A percentile compares a stretch with the other conserved stretches of the same genome.
phyloP scores from a whole-genome alignment of 441 rosid species.

The Lagerstroemia fauriei region DNA sequence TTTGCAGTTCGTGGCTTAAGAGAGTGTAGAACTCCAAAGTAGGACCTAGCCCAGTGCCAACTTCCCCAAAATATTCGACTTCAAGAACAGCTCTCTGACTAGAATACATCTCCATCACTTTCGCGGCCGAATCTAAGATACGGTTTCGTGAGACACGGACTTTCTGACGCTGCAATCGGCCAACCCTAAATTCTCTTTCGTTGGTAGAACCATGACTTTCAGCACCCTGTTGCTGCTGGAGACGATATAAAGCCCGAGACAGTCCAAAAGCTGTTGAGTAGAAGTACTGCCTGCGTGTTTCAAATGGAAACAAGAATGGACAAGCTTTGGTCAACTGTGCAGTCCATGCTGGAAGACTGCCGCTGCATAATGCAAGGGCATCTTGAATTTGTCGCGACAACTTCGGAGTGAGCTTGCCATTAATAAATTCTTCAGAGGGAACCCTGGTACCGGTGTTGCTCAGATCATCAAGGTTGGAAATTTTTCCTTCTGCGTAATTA shows the following conservation, averaged over 20 bases:
- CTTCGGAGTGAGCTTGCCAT: conserved; percentile 93
- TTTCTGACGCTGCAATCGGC: conserved; percentile 96
- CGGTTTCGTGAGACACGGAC: conserved; percentile 98
- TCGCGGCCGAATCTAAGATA: conserved; percentile 96
- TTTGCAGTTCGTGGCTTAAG: conserved; percentile 92
- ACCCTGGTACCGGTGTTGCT: conserved; percentile 57
- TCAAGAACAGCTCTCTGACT: conserved; percentile 98
- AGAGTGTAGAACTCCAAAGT: conserved; percentile 97
- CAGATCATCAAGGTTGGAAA: conserved; percentile 55
- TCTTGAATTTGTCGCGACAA: conserved; percentile 98
- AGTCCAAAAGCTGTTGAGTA: conserved; percentile 98
- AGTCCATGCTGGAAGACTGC: conserved; percentile 98
- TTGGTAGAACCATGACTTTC: conserved; percentile 82
- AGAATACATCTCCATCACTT: conserved; percentile 99
- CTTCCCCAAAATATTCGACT: conserved; percentile 99
- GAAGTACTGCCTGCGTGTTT: conserved; percentile 92
- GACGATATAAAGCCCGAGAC: conserved; percentile 94
- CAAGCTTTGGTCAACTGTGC: conserved; percentile 95
- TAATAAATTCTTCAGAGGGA: conserved; percentile 77
- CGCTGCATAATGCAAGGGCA: conserved; percentile 98
- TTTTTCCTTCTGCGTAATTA: conserved; percentile 70
- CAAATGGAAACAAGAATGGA: conserved; percentile 97
- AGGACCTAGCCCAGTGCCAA: conserved; percentile 98
- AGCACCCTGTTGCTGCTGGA: conserved; percentile 99
- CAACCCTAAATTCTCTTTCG: conserved; percentile 93